Percentiles rank a stretch among this genome's conserved stretches.
Evolutionary conservation across 2,329 filamentous ascomycete genomes (phyloP).

Genomic region (Colletotrichum lupini): DNA sequence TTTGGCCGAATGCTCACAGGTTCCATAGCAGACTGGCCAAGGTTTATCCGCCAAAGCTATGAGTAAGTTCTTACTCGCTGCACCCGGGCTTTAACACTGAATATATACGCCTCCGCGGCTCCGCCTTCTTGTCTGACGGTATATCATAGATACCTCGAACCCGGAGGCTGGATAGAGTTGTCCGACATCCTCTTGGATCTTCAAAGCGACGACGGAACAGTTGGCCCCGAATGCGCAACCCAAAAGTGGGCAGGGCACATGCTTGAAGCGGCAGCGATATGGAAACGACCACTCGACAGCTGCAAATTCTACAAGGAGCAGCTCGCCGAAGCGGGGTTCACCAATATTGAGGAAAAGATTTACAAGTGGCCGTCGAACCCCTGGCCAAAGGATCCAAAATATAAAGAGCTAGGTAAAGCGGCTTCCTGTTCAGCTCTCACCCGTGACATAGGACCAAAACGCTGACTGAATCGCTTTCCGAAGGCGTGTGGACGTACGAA

Average conservation of each 20-base stretch:
- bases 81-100: too few species aligned
- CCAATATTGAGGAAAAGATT: conserved; percentile 58
- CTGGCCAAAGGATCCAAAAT: conserved; percentile 62
- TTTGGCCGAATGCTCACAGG: conserved; percentile 52
- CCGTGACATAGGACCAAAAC: background rate
- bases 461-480: background rate
- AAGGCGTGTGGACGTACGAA: conserved; percentile 43
- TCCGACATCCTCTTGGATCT: conserved; percentile 54
- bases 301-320: conserved; percentile 46
- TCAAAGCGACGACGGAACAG: conserved; percentile 54
- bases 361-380: conserved; percentile 62
- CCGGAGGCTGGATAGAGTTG: conserved; percentile 57
- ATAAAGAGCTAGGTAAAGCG: conserved; percentile 60
- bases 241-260: conserved; percentile 47
- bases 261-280: conserved; percentile 43
- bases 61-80: conserved; percentile 36
- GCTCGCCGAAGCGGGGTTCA: conserved; percentile 64
- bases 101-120: too few species aligned
- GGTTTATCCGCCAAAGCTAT: conserved; percentile 49
- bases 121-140: too few species aligned
- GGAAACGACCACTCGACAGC: conserved; percentile 45
- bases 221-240: conserved; percentile 39
- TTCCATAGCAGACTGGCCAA: conserved; percentile 48
- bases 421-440: background rate
- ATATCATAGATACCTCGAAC: conserved; percentile 44